These are phyloP conservation scores for Ceratopteris richardii DNA, from an alignment of 75 land plant species.

Conservation along the genomic window DNA sequence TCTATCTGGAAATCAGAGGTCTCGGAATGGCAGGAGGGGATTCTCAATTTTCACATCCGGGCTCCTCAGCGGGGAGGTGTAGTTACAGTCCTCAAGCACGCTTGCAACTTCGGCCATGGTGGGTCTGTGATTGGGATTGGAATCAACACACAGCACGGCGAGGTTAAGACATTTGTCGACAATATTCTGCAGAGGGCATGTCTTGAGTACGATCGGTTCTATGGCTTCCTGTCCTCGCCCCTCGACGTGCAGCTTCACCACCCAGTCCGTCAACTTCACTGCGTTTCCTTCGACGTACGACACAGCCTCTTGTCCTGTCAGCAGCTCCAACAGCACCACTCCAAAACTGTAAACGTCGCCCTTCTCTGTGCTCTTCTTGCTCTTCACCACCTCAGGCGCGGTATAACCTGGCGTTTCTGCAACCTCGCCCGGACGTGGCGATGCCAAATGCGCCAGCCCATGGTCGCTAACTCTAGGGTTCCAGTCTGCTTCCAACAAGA, in stretches of 20 bases:
- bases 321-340: constrained; percentile 1
- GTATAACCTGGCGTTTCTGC: not conserved
- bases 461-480: constrained; percentile 1
- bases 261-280: not conserved
- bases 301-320: not conserved
- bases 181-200: not conserved
- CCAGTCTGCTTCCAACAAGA: not conserved
- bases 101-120: not conserved
- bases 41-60: not conserved
- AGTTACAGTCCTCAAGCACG: not conserved
- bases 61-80: not conserved
- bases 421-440: not conserved
- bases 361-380: constrained; percentile 2
- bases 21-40: not conserved
- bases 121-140: not conserved
- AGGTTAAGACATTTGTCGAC: not conserved
- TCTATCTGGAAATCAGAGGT: not conserved
- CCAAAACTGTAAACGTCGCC: constrained; percentile 1
- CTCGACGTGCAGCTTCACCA: not conserved
- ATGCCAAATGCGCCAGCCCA: constrained; percentile 4
- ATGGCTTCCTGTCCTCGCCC: constrained; percentile 2
- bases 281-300: not conserved
- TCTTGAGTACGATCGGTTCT: not conserved
- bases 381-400: not conserved
- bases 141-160: not conserved